Percentiles rank a stretch among this genome's conserved stretches.
phyloP scores from a whole-genome alignment of 768 basidiomycete species.

The Trametes meyenii region DNA sequence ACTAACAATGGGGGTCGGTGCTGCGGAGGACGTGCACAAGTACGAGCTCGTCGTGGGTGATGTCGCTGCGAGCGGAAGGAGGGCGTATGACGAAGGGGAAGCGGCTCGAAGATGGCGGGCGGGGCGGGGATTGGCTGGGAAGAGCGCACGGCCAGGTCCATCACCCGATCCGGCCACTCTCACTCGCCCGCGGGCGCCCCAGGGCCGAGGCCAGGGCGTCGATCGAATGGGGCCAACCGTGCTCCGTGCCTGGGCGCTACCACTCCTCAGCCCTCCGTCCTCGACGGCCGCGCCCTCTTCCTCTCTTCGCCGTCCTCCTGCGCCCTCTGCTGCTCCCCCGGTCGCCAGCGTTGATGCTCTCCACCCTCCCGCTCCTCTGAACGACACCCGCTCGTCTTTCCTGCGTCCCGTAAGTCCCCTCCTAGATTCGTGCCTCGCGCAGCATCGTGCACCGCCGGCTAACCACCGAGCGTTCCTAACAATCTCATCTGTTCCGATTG shows the following conservation, averaged over 20 bases:
- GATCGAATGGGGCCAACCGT: background rate
- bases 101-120: background rate
- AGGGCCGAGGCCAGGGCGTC: slow-evolving; percentile 8
- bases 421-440: background rate
- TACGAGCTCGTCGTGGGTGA: no score
- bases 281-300: background rate
- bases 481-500: slow-evolving; percentile 17
- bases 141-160: background rate
- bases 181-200: background rate
- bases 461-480: background rate
- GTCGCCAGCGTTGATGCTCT: background rate
- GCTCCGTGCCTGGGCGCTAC: background rate
- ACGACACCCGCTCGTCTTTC: background rate
- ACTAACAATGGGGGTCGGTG: no score
- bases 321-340: slow-evolving; percentile 8
- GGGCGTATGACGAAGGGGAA: background rate
- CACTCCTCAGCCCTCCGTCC: background rate
- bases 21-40: no score
- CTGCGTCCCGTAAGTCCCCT: background rate
- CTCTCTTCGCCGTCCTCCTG: background rate
- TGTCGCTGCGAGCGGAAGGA: background rate
- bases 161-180: slow-evolving; percentile 2
- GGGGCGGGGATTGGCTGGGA: background rate
- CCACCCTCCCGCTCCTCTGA: background rate
- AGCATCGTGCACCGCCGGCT: background rate